Evolutionary conservation across 2,329 filamentous ascomycete species (phyloP).

Genomic region (Triangularia setosa): DNA sequence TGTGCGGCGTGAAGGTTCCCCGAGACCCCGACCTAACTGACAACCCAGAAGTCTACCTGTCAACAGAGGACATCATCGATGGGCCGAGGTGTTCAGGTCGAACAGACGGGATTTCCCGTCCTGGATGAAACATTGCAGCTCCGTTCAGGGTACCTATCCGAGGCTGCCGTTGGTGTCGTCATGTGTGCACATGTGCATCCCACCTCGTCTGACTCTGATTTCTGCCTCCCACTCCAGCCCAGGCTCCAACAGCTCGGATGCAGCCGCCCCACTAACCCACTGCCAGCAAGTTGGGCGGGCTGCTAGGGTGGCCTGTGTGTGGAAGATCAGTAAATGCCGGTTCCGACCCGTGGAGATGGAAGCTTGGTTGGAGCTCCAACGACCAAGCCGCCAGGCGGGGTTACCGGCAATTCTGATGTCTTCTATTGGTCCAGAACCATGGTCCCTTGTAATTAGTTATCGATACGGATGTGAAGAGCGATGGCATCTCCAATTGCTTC

Average conservation of each 20-base stretch:
- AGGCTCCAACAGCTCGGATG: neutral
- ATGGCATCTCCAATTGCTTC: neutral
- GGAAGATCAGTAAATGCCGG: neutral
- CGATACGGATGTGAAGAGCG: neutral
- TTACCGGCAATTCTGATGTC: neutral
- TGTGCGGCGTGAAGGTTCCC: slow-evolving; percentile 7
- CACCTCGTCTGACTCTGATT: neutral
- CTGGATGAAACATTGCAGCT: neutral
- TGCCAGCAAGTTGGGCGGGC: neutral
- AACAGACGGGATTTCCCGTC: neutral
- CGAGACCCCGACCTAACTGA: neutral
- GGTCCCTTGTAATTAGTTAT: neutral
- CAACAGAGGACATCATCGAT: neutral
- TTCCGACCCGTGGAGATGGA: neutral
- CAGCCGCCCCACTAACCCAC: neutral
- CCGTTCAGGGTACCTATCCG: neutral
- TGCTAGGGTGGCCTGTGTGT: neutral
- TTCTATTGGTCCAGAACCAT: neutral
- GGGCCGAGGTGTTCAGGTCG: neutral
- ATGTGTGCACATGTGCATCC: neutral
- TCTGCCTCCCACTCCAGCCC: neutral
- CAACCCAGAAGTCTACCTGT: neutral
- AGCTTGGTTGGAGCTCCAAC: neutral
- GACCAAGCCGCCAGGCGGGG: neutral
- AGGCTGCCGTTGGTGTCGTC: neutral